Evolutionary conservation across 2,329 filamentous ascomycete species (phyloP), one percentile per base, ranked within the genome.

Genomic region (Trichoderma gracile): DNA sequence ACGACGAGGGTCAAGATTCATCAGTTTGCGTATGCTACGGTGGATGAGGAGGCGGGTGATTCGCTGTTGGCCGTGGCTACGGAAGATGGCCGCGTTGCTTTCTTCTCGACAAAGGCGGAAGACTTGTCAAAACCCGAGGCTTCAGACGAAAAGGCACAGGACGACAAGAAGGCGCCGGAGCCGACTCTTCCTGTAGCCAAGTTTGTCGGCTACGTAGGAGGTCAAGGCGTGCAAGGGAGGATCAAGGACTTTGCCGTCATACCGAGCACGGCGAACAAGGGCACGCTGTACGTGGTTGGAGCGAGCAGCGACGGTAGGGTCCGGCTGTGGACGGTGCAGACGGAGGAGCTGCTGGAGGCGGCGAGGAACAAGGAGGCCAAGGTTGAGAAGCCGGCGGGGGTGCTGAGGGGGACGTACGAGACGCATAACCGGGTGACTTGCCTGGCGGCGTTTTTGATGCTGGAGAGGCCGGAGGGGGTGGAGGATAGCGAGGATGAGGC

Each of bases 361-460:
- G 64, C 69, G 67, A 67, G 66, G 33, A 70, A 66, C 53, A 64
- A 65, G 46, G 56, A 45, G 8, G 62, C 59, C 23, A 67, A 70
- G 42, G 74, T 70, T 68, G 68, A 70, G 42, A 74, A 71, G 68
- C 74, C 78, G 66, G 70, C 91, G 23, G 93, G 91, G 33, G 83
- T 78, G 68, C 74, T 96, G 63, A 74, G 97, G 50, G 92, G 89
- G 17, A 87, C 85, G 38, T 95, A 95, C 72, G 89, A 93, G 76
- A 97, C 93, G 23, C 88, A 89, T 52, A 93, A 94, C 74, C 83
- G 95, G 64, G 93, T 98, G 69, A 98, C 93, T 43, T 98, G 95
- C 74, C 74, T 98, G 71, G 88, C 87, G 70, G 89, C 89, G 23
- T 98, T 96, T 79, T 80, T 91, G 68, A 96, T 98, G 92, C 84